Evolutionary conservation across 2,329 filamentous ascomycete species (phyloP).

Genomic region (Neocucurbitaria cava): DNA sequence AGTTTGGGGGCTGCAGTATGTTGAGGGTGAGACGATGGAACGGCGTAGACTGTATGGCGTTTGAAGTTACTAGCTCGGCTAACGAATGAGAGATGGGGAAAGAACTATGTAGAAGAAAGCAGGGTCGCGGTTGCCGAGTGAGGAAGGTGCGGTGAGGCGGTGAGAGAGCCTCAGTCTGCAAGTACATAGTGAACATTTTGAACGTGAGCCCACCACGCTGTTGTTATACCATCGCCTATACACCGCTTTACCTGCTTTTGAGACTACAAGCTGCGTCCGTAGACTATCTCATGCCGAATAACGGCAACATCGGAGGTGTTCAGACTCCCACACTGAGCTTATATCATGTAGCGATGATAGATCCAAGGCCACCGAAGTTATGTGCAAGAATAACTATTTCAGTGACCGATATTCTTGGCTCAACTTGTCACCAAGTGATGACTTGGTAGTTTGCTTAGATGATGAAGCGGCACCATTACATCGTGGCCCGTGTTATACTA

Average conservation of each 20-base stretch:
- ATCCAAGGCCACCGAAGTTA: conserved; percentile 47
- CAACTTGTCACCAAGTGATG: conserved; percentile 59
- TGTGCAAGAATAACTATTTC: conserved; percentile 58
- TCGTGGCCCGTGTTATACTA: conserved; percentile 15
- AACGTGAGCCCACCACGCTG: no score
- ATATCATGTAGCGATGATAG: background rate
- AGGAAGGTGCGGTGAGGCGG: background rate
- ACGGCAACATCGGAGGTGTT: conserved; percentile 45
- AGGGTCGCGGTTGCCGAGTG: background rate
- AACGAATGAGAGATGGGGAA: background rate
- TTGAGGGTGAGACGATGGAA: background rate
- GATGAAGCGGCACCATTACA: conserved; percentile 64
- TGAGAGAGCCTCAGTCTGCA: no score
- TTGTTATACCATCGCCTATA: no score
- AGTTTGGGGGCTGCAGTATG: conserved; percentile 1
- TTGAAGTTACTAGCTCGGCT: background rate
- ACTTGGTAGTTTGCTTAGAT: conserved; percentile 66
- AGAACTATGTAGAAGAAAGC: background rate
- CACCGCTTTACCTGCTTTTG: no score
- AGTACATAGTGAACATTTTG: no score
- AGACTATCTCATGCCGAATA: conserved; percentile 48
- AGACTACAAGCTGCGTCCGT: conserved; percentile 46
- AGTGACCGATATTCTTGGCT: conserved; percentile 67
- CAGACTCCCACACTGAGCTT: conserved; percentile 43
- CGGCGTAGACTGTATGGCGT: background rate